Evolutionary conservation across 228 moss, liverwort and hornwort genomes (phyloP).

Genomic region (Sphagnum fallax): DNA sequence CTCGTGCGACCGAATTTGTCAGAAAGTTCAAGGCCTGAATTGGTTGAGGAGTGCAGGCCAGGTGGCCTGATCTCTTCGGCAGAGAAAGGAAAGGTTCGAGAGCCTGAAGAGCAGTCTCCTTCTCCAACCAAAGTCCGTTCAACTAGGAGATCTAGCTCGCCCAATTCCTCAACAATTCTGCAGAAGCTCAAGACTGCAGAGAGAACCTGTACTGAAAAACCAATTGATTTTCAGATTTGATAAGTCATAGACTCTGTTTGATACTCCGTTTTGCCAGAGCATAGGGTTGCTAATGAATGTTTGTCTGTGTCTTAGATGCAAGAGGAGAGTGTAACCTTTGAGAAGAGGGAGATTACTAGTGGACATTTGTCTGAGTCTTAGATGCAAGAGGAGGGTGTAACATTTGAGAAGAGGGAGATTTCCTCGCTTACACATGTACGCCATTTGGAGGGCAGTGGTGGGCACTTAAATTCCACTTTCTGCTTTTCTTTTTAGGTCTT

Average conservation of each 20-base stretch:
- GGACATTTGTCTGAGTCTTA: too few relatives aligned
- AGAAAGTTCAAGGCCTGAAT: conserved; percentile 1
- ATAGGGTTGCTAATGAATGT: too few relatives aligned
- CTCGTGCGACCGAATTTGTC: too few relatives aligned
- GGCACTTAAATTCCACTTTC: too few relatives aligned
- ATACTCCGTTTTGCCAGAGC: neutral
- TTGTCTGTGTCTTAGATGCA: too few relatives aligned
- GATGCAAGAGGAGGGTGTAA: too few relatives aligned
- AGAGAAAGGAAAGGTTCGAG: neutral
- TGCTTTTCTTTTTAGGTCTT: too few relatives aligned
- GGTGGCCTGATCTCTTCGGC: neutral
- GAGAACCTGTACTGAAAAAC: conserved; percentile 11
- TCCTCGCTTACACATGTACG: too few relatives aligned
- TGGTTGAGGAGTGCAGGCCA: conserved; percentile 14
- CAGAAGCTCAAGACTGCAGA: conserved; percentile 49
- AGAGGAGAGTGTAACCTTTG: too few relatives aligned
- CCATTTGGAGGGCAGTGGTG: too few relatives aligned
- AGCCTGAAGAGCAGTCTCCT: conserved; percentile 9
- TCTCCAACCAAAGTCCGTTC: conserved; percentile 2
- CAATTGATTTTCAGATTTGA: conserved; percentile 62
- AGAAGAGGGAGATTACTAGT: too few relatives aligned
- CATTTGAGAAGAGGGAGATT: too few relatives aligned
- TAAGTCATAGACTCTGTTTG: neutral
- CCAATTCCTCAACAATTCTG: conserved; percentile 29
- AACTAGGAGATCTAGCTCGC: conserved; percentile 9